Conservation (phyloP, 2,329 filamentous ascomycete species). For the Epichloe brachyelytri region DNA sequence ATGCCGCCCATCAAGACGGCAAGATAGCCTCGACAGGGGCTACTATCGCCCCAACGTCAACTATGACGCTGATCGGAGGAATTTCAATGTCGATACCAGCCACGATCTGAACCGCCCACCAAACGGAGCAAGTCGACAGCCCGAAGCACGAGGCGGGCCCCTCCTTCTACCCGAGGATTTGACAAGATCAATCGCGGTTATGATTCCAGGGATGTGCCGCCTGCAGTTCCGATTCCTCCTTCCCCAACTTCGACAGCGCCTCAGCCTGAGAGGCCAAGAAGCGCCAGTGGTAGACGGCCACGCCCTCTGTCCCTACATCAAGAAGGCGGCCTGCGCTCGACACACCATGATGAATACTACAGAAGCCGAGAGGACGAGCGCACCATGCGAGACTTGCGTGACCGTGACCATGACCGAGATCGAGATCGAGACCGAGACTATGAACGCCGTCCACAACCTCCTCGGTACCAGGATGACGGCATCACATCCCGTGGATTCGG, state of each 20-base stretch:
- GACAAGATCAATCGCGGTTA: conserved; percentile 51
- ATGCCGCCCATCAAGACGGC: conserved; percentile 25
- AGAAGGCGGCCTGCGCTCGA: conserved; percentile 30
- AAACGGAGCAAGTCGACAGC: conserved; percentile 21
- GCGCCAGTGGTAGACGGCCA: conserved; percentile 11
- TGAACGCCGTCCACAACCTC: conserved; percentile 15
- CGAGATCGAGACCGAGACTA: conserved; percentile 14
- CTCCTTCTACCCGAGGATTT: conserved; percentile 56
- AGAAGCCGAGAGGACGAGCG: conserved; percentile 36
- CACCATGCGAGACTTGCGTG: conserved; percentile 27
- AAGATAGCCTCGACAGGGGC: conserved; percentile 41
- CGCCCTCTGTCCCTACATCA: conserved; percentile 41
- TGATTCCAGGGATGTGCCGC: conserved; percentile 30
- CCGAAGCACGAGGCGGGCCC: conserved; percentile 40
- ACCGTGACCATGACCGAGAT: conserved; percentile 19
- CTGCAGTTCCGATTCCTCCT: conserved; percentile 27
- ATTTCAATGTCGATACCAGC: conserved; percentile 33
- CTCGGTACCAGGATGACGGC: conserved; percentile 32
- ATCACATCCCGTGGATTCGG: conserved; percentile 38
- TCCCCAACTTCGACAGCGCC: conserved; percentile 17
- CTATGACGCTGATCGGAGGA: conserved; percentile 31
- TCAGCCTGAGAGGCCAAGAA: conserved; percentile 10
- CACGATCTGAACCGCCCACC: conserved; percentile 31
- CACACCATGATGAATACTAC: conserved; percentile 35
- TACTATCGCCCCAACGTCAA: conserved; percentile 45